A percentile compares a stretch with the other conserved stretches of the same genome.
Conservation (phyloP, 768 basidiomycete species). For the Trametes cingulata region DNA sequence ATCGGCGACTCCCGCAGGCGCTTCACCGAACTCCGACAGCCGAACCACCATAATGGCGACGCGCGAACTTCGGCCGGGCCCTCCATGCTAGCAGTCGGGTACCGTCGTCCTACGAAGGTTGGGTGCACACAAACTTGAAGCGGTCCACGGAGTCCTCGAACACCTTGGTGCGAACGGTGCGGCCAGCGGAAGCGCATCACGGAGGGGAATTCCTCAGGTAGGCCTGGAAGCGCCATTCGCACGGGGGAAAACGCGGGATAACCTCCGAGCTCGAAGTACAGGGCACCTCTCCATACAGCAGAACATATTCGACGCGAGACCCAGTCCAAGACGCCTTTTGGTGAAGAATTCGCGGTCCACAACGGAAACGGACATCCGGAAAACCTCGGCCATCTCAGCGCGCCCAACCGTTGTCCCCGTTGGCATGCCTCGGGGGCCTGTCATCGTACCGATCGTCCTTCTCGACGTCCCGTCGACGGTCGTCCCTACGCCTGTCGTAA, state of each 20-base stretch:
- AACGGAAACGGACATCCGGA: constrained; percentile 21
- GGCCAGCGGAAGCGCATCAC: constrained; percentile 10
- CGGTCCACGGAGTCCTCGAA: background rate
- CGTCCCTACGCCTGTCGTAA: constrained; percentile 64
- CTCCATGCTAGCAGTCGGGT: background rate
- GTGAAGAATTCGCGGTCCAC: constrained; percentile 26
- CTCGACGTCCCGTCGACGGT: constrained; percentile 80
- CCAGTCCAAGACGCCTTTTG: constrained; percentile 29
- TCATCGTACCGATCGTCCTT: constrained; percentile 83
- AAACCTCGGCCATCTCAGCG: constrained; percentile 28
- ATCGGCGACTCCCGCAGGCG: constrained; percentile 14
- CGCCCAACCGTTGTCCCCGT: constrained; percentile 59
- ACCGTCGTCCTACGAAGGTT: background rate
- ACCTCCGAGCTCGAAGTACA: constrained; percentile 27
- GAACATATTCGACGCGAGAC: constrained; percentile 24
- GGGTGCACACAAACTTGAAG: background rate
- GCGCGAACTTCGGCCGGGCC: background rate
- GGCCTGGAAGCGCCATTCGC: constrained; percentile 20
- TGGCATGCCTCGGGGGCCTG: constrained; percentile 67
- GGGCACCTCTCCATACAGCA: constrained; percentile 27
- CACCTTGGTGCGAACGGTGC: constrained; percentile 1
- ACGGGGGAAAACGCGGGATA: constrained; percentile 24
- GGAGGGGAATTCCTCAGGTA: constrained; percentile 9
- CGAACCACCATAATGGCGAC: background rate
- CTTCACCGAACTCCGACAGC: constrained; percentile 7